Conservation (phyloP, 352 stramenopile genomes). For the Globisporangium megalacanthum region DNA sequence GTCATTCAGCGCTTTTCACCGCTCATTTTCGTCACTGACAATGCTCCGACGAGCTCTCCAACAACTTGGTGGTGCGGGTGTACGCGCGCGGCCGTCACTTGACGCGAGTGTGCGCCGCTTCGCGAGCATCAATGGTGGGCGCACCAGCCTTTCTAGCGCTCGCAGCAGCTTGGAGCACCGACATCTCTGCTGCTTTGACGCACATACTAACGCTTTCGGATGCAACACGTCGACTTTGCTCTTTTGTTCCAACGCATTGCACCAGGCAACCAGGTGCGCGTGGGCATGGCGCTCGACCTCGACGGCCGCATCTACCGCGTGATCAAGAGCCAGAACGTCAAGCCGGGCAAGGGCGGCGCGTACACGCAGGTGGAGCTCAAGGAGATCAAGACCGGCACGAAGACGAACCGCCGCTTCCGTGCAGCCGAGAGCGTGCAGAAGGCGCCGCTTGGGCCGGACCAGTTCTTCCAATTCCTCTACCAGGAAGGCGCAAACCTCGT, state of each 20-base stretch:
- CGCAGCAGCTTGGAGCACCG: too few species aligned
- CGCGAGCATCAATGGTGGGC: conserved; percentile 58
- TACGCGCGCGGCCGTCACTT: conserved; percentile 7
- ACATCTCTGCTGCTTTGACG: too few species aligned
- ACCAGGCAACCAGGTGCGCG: conserved; percentile 82
- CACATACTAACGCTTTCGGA: too few species aligned
- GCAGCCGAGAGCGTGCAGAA: conserved; percentile 77
- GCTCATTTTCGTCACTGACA: neutral
- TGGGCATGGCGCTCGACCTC: conserved; percentile 79
- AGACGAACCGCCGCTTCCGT: conserved; percentile 79
- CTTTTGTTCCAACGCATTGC: neutral
- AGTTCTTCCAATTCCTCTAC: conserved; percentile 84
- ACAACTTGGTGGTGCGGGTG: conserved; percentile 22
- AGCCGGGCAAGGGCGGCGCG: conserved; percentile 78
- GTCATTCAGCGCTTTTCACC: neutral
- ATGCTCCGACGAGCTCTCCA: conserved; percentile 42
- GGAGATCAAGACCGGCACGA: conserved; percentile 83
- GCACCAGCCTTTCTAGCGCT: neutral
- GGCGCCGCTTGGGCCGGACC: conserved; percentile 61
- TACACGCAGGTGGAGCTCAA: conserved; percentile 81
- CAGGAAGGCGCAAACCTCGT: conserved; percentile 70
- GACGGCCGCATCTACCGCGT: conserved; percentile 83
- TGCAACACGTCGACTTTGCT: neutral
- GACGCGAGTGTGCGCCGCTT: conserved; percentile 41
- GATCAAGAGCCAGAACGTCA: conserved; percentile 80